Conservation (phyloP, 1,139 yeast genomes). For the Suhomyces terraborum region DNA sequence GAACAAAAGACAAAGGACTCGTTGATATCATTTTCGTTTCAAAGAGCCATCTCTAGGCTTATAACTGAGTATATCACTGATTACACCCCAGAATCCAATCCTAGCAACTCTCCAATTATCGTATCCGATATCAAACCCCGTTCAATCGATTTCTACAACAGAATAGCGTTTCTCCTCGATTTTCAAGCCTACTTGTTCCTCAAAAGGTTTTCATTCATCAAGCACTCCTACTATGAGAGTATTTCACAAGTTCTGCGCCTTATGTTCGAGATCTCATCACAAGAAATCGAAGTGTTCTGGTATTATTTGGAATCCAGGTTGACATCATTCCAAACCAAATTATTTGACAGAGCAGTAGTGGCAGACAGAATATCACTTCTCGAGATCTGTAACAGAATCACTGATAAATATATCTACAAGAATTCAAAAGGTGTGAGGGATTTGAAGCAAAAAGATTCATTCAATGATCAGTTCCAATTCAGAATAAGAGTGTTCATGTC, state of each 20-base stretch:
- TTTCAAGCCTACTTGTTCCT: conserved; percentile 23
- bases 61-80: conserved; percentile 10
- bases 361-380: conserved; percentile 43
- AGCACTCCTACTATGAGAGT: conserved; percentile 28
- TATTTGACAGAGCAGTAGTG: conserved; percentile 33
- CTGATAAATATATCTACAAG: conserved; percentile 32
- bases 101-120: neutral
- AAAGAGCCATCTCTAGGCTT: conserved; percentile 16
- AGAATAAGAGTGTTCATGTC: conserved; percentile 41
- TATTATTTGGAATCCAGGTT: conserved; percentile 38
- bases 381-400: conserved; percentile 41
- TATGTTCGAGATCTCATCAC: conserved; percentile 25
- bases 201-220: conserved; percentile 18
- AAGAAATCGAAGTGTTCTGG: conserved; percentile 36
- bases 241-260: conserved; percentile 25
- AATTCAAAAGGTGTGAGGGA: conserved; percentile 26
- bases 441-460: conserved; percentile 40
- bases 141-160: conserved; percentile 18
- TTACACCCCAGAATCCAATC: neutral
- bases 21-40: conserved; percentile 24
- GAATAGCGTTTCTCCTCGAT: conserved; percentile 28
- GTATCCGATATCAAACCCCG: neutral
- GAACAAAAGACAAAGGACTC: conserved; percentile 22
- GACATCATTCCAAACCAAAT: conserved; percentile 20
- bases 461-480: conserved; percentile 41